Evolutionary conservation across 768 basidiomycete genomes (phyloP).

Genomic region (Candolleomyces aberdarensis): DNA sequence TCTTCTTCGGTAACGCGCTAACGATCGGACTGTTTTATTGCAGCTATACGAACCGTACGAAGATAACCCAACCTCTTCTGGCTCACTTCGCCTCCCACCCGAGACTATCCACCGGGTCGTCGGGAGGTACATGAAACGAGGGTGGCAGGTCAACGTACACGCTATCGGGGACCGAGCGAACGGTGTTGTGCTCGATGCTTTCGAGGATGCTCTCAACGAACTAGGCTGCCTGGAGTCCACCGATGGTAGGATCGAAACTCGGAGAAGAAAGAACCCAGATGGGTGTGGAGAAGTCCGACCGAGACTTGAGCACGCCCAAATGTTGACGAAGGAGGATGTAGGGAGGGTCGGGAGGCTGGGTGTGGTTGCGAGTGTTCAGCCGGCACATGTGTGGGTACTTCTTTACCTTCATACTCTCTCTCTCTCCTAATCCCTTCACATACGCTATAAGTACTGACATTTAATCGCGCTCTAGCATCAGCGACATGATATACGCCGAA

Average conservation of each 20-base stretch:
- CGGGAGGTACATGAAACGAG: slow-evolving; percentile 62
- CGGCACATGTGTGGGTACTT: slow-evolving; percentile 74
- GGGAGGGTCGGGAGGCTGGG: slow-evolving; percentile 67
- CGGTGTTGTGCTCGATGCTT: slow-evolving; percentile 76
- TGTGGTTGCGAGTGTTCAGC: slow-evolving; percentile 90
- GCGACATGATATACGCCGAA: too few relatives aligned
- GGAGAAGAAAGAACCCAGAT: too few relatives aligned
- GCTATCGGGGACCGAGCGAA: slow-evolving; percentile 91
- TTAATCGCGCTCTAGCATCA: not conserved
- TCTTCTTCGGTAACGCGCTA: not conserved
- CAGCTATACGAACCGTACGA: slow-evolving; percentile 62
- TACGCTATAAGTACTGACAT: not conserved
- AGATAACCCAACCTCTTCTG: slow-evolving; percentile 68
- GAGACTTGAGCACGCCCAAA: slow-evolving; percentile 92
- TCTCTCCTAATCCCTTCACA: not conserved
- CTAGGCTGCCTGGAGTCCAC: slow-evolving; percentile 29
- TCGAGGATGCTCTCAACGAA: slow-evolving; percentile 56
- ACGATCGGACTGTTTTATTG: not conserved
- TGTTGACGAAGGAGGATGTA: slow-evolving; percentile 70
- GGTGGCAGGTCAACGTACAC: slow-evolving; percentile 87
- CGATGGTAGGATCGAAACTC: too few relatives aligned
- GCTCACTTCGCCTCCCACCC: slow-evolving; percentile 62
- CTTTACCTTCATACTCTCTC: not conserved
- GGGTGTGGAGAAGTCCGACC: slow-evolving; percentile 48
- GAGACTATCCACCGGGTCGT: slow-evolving; percentile 53